These are phyloP conservation scores for Fomitopsis schrenkii DNA, from an alignment of 1,284 basidiomycete genomes.

Conservation along the genomic window DNA sequence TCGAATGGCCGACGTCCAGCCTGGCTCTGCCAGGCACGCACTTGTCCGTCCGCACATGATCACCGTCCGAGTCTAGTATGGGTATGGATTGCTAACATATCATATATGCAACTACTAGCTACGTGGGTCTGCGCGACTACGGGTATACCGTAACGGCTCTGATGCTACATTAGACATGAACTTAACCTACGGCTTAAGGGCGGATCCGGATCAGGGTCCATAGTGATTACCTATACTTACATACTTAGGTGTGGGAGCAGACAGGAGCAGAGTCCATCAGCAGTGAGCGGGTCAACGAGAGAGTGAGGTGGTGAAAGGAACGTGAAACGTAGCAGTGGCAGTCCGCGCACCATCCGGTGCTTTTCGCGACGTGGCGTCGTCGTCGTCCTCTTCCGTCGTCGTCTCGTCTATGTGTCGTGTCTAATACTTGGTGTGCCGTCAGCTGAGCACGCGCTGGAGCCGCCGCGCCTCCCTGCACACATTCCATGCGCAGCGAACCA, in stretches of 20 bases:
- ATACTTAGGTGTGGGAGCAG: not conserved
- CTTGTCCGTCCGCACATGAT: not conserved
- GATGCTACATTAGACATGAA: not conserved
- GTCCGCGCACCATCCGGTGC: not conserved
- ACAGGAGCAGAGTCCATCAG: not conserved
- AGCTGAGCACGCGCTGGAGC: conserved; percentile 13
- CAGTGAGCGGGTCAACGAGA: not conserved
- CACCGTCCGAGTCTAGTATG: not conserved
- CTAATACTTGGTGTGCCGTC: not conserved
- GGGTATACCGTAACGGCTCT: not conserved
- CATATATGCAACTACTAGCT: not conserved
- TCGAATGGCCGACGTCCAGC: no score
- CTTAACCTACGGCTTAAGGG: not conserved
- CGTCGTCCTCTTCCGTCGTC: not conserved
- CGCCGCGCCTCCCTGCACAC: conserved; percentile 44
- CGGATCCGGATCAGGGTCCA: not conserved
- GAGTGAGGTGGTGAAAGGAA: not conserved
- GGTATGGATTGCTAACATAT: not conserved
- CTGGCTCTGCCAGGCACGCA: no score
- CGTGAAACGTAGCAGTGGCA: not conserved
- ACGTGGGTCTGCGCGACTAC: not conserved
- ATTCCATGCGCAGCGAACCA: conserved; percentile 47
- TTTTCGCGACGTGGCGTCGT: not conserved
- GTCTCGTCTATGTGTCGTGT: not conserved
- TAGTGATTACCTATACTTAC: not conserved